Evolutionary conservation across 345 rosid genomes (phyloP).

Genomic region (Raphanus raphanistrum): DNA sequence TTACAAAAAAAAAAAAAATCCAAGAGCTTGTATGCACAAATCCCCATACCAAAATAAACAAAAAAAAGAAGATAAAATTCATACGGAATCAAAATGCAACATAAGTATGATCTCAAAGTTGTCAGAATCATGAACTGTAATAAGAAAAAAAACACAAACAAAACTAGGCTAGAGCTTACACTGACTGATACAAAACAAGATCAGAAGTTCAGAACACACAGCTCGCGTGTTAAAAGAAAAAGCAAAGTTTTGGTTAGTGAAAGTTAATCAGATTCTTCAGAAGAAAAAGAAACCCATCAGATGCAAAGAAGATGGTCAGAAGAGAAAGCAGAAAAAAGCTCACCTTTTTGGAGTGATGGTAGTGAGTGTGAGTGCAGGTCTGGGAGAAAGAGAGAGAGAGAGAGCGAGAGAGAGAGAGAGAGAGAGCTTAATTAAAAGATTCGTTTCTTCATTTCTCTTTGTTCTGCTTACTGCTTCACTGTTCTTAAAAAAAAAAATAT

Average conservation of each 20-base stretch:
- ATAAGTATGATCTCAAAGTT: slow-evolving; percentile 14
- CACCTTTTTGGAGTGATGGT: slow-evolving; percentile 30
- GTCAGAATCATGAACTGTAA: background rate
- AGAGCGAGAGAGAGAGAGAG: background rate
- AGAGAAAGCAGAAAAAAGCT: background rate
- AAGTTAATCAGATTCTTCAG: slow-evolving; percentile 16
- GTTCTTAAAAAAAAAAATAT: slow-evolving; percentile 17
- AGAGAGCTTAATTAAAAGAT: slow-evolving; percentile 4
- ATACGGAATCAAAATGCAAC: background rate
- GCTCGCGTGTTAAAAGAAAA: background rate
- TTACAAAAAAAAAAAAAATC: background rate
- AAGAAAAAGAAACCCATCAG: background rate
- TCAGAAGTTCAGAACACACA: slow-evolving; percentile 23
- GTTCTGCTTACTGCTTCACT: slow-evolving; percentile 20
- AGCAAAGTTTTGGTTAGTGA: slow-evolving; percentile 15
- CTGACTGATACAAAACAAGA: slow-evolving; percentile 17
- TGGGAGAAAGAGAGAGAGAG: slow-evolving; percentile 17
- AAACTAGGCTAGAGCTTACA: background rate
- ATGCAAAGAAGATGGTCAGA: slow-evolving; percentile 19
- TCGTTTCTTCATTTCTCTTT: slow-evolving; percentile 31
- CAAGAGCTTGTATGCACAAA: slow-evolving; percentile 6
- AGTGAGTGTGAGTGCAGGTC: slow-evolving; percentile 35
- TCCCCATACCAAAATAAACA: background rate
- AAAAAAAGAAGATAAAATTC: background rate
- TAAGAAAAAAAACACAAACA: background rate